Evolutionary conservation across 768 basidiomycete species (phyloP).

Genomic region (Lentinus tigrinus): DNA sequence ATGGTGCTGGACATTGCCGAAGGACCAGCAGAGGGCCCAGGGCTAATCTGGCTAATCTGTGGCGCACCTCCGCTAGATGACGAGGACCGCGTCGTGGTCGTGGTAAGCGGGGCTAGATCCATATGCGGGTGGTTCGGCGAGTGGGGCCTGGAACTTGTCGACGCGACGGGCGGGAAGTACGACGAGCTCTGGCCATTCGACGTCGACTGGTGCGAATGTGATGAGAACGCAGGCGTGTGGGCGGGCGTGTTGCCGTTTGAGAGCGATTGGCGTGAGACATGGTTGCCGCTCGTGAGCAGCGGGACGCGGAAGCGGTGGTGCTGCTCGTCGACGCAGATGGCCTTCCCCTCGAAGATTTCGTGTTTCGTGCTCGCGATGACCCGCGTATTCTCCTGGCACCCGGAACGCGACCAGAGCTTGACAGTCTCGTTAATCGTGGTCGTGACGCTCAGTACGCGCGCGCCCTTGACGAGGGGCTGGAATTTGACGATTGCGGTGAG

Average conservation of each 20-base stretch:
- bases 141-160: conserved; percentile 7
- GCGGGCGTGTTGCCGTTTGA: conserved; percentile 1
- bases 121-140: conserved; percentile 16
- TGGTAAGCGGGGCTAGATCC: conserved; percentile 27
- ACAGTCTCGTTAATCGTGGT: conserved; percentile 76
- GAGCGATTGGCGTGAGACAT: neutral
- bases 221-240: neutral
- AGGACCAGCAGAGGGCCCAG: conserved; percentile 1
- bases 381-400: conserved; percentile 59
- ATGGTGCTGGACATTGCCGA: conserved; percentile 7
- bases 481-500: conserved; percentile 84
- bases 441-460: conserved; percentile 61
- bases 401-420: conserved; percentile 55
- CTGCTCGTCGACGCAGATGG: conserved; percentile 33
- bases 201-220: neutral
- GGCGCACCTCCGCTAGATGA: conserved; percentile 13
- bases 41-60: neutral
- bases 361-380: conserved; percentile 63
- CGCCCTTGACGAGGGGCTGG: conserved; percentile 83
- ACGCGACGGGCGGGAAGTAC: conserved; percentile 19
- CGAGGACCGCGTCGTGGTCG: conserved; percentile 26
- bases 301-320: conserved; percentile 28
- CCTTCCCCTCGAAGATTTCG: conserved; percentile 62
- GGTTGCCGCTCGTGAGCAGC: conserved; percentile 19
- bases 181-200: neutral